Evolutionary conservation across 2,329 filamentous ascomycete genomes (phyloP), one percentile per base, ranked within the genome.

Genomic region (Aspergillus piperis): DNA sequence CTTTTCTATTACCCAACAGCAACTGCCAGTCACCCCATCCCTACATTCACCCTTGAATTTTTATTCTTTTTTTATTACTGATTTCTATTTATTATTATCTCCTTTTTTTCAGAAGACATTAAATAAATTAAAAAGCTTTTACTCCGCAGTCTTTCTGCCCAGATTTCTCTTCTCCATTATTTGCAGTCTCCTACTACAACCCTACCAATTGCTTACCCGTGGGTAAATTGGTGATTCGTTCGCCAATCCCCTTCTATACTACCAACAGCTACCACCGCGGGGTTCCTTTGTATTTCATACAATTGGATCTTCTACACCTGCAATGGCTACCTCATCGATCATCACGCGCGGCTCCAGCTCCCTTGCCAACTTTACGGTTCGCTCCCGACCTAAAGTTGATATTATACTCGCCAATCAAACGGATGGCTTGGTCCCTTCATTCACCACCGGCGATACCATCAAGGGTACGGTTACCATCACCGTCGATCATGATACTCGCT

Each of bases 361-460:
- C 7, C 59, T 74, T 25, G 73, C 74, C 47, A 59, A 67, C 17
- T 65, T 73, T 15, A 68, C 66, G 11, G 63, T 64, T n/a, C 70
- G 66, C 39, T 66, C 67, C 5, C 68, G 69, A 32, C 73, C 74
- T 3, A 71, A 70, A 36, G 61, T 77, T 50, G 63, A 69, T 5
- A 74, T 77, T 32, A 52, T 68, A 3, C 61, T 77, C 5, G 61
- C 59, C 13, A 68, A 67, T 17, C 73, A 78, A 58, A 64, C 63
- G n/a, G 64, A 70, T 5, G 68, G 71, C 8, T 76, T 77, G 39
- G 73, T 82, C 42, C 79, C 73, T 19, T 79, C 80, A 36, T 86
- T 82, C 67, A 86, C 84, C 2, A 87, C 84, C 7, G 77, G 83
- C 66, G 86, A 88, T 66, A 78, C 76, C 52, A 82, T 88, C 57